These are phyloP conservation scores for Cylindrotheca closterium DNA, from an alignment of 108 stramenopile species.

Conservation along the genomic window DNA sequence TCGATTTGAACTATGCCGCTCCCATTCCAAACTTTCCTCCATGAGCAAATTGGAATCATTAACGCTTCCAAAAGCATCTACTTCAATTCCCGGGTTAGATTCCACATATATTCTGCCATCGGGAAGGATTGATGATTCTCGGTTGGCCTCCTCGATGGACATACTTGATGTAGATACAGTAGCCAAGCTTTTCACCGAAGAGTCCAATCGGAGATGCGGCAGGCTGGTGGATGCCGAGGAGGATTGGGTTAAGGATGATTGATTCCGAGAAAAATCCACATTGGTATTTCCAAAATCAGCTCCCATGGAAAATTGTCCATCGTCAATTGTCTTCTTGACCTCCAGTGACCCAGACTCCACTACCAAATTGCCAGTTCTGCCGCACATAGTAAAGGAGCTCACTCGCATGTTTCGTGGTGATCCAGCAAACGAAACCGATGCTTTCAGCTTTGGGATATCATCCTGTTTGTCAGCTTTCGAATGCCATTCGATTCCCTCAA, in stretches of 20 bases:
- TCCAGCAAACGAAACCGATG: conserved; percentile 39
- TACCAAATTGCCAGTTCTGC: conserved; percentile 26
- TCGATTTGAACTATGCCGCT: conserved; percentile 3
- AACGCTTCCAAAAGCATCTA: not conserved
- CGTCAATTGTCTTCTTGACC: not conserved
- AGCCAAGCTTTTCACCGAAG: conserved; percentile 2
- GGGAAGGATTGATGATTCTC: not conserved
- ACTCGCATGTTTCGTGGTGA: conserved; percentile 41
- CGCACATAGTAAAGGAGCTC: conserved; percentile 37
- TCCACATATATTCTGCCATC: conserved; percentile 1
- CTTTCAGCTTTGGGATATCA: conserved; percentile 16
- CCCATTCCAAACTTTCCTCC: conserved; percentile 21
- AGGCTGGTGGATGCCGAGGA: conserved; percentile 6
- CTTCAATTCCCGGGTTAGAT: not conserved
- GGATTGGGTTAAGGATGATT: not conserved
- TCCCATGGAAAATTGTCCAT: conserved; percentile 2
- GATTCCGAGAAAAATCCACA: not conserved
- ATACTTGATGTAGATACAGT: not conserved
- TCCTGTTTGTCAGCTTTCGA: not conserved
- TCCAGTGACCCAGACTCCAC: conserved; percentile 29
- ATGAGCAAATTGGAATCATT: not conserved
- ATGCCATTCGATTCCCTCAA: conserved; percentile 20
- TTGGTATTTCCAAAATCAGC: conserved; percentile 17
- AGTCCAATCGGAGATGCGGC: conserved; percentile 24
- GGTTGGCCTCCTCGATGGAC: conserved; percentile 5